These are phyloP conservation scores for Crithidia bombi DNA, from an alignment of 208 protist genomes.

Conservation along the genomic window DNA sequence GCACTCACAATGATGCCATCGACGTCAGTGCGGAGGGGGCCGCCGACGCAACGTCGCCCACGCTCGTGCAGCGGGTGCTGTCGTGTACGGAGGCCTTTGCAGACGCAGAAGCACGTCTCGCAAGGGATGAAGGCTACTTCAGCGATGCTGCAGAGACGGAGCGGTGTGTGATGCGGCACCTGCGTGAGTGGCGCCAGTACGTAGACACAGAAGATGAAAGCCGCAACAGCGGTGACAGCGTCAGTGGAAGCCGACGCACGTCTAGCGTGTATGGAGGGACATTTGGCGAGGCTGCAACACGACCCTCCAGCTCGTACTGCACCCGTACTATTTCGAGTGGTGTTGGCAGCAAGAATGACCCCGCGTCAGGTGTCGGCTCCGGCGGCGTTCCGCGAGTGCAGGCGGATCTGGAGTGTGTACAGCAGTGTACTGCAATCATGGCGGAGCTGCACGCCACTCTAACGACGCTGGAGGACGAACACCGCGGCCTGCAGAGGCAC, in stretches of 20 bases:
- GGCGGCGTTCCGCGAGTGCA: constrained; percentile 24
- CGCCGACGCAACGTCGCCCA: background rate
- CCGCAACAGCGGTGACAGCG: background rate
- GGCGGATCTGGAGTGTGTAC: constrained; percentile 16
- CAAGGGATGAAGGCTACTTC: constrained; percentile 25
- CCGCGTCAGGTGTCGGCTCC: background rate
- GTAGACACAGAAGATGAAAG: background rate
- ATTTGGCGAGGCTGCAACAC: background rate
- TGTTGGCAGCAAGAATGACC: background rate
- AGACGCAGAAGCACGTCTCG: background rate
- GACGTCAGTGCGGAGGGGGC: background rate
- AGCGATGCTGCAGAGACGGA: constrained; percentile 20
- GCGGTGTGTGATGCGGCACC: constrained; percentile 9
- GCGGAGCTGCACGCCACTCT: constrained; percentile 20
- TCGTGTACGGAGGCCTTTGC: constrained; percentile 14
- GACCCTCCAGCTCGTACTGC: background rate
- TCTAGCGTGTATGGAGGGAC: constrained; percentile 8
- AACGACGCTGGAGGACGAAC: constrained; percentile 18
- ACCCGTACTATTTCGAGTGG: background rate
- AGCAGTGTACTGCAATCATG: constrained; percentile 10
- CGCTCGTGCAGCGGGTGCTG: constrained; percentile 11
- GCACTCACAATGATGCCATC: background rate
- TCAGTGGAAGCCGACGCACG: constrained; percentile 10
- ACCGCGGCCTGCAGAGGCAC: constrained; percentile 24
- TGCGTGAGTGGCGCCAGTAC: constrained; percentile 16